Conservation (phyloP, 345 rosid genomes). For the Lumnitzera littorea region DNA sequence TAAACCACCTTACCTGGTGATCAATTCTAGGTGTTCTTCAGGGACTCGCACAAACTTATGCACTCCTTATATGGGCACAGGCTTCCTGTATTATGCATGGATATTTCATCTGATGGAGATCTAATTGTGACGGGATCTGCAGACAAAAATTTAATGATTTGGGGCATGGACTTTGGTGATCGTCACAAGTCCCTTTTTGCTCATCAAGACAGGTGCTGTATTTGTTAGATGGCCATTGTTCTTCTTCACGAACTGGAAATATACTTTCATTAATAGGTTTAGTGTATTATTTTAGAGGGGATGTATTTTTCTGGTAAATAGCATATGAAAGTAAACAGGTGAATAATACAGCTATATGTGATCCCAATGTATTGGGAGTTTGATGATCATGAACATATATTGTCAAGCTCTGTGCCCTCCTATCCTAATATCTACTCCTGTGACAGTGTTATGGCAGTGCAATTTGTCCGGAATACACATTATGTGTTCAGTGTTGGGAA, state of each 20-base stretch:
- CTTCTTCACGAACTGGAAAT: constrained; percentile 9
- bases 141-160: constrained; percentile 88
- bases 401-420: not conserved
- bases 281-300: too few species aligned
- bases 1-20: constrained; percentile 3
- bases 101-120: constrained; percentile 95
- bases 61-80: constrained; percentile 87
- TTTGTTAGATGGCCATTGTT: not conserved
- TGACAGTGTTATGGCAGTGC: constrained; percentile 88
- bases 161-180: constrained; percentile 99
- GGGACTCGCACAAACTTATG: constrained; percentile 86
- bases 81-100: constrained; percentile 90
- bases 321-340: too few species aligned
- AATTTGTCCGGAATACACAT: constrained; percentile 82
- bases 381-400: too few species aligned
- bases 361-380: too few species aligned
- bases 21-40: constrained; percentile 66
- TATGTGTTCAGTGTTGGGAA: constrained; percentile 91
- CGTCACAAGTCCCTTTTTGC: constrained; percentile 97
- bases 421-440: constrained; percentile 26
- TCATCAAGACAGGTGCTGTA: constrained; percentile 71
- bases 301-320: too few species aligned
- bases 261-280: not conserved
- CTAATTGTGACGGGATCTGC: constrained; percentile 91
- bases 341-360: too few species aligned